phyloP scores from a whole-genome alignment of 768 basidiomycete genomes.

The Naganishia vishniacii region DNA sequence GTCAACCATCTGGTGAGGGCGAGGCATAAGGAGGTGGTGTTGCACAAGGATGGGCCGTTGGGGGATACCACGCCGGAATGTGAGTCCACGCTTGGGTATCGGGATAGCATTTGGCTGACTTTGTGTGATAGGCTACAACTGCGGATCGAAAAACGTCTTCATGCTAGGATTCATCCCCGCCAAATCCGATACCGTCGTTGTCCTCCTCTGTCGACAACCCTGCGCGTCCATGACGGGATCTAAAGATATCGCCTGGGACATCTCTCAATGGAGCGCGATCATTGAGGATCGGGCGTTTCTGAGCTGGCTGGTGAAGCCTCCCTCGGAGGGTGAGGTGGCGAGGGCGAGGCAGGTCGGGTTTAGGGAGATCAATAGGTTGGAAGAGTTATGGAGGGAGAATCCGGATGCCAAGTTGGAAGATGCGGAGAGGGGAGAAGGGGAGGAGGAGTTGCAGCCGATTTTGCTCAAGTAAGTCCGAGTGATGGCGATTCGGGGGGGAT shows the following conservation, averaged over 20 bases:
- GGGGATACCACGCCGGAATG: slow-evolving; percentile 98
- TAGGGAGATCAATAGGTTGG: slow-evolving; percentile 91
- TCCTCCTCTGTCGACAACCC: slow-evolving; percentile 93
- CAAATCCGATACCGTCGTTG: slow-evolving; percentile 97
- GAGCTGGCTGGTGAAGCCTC: slow-evolving; percentile 98
- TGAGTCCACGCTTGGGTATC: slow-evolving; percentile 32
- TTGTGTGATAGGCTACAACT: slow-evolving; percentile 74
- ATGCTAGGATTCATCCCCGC: slow-evolving; percentile 99
- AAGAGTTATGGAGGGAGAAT: slow-evolving; percentile 97
- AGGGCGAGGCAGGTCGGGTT: slow-evolving; percentile 96
- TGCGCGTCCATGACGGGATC: slow-evolving; percentile 82
- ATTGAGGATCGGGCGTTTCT: slow-evolving; percentile 98
- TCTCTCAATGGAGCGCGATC: slow-evolving; percentile 92
- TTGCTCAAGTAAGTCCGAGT: slow-evolving; percentile 59
- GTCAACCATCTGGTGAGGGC: slow-evolving; percentile 98
- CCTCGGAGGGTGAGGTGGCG: slow-evolving; percentile 90
- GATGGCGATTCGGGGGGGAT: background rate
- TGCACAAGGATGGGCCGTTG: slow-evolving; percentile 89
- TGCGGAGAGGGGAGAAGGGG: slow-evolving; percentile 92
- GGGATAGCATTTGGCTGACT: too few relatives aligned
- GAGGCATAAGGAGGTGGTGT: slow-evolving; percentile 96
- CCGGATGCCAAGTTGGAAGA: slow-evolving; percentile 90
- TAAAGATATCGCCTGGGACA: slow-evolving; percentile 98
- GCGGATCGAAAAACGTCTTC: slow-evolving; percentile 98
- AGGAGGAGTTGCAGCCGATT: slow-evolving; percentile 94